Base-by-base conservation (phyloP, 1,284 basidiomycete genomes). In the Mycosarcoma maydis region DNA sequence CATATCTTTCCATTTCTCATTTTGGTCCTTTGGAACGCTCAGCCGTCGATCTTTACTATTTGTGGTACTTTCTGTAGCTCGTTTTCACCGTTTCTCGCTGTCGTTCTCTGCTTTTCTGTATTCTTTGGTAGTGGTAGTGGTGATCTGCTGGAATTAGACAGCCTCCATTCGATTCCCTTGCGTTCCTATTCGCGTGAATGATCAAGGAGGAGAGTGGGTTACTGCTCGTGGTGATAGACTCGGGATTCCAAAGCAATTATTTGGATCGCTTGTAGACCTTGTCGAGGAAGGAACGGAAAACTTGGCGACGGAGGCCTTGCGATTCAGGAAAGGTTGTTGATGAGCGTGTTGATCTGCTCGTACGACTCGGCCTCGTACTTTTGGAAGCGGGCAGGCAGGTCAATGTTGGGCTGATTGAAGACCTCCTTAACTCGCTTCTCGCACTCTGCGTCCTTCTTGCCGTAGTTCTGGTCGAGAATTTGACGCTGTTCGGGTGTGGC, bases 261-360 rank as follows among this genome's bases (percentile, higher is more conserved):
- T 83, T 83, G 69, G 70, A 77, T 34, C 83, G 75, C 86, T 90
- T 90, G 85, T 94, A 93, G 47, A 95, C 93, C 86, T 95, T 96
- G 40, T 87, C 86, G 79, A 97, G 85, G 86, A 96, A 96, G 76
- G 86, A 88, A 76, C 85, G 86, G 84, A 95, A 95, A 55, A 95
- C 89, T 74, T 90, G 88, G 73, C 87, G 85, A 85, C 90, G 91
- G 77, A 96, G 83, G 24, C 72, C 69, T 37, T 64, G 61, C 16
- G 54, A 59, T 50, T 80, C 75, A 29, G 76, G 76, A n/a, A 9
- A 81, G 52, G 33, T 47, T 61, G 45, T 76, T 62, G 68, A 81
- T 81, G 37, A 80, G 70, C n/a, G 37, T 58, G 52, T 73, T 78
- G 56, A 80, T 71, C 34, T 72, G 70, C 72, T 85, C 85, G 78